A percentile compares a stretch with the other conserved stretches of the same genome.
These are phyloP conservation scores for Myrica gale DNA, from an alignment of 306 rosid species.

Conservation along the genomic window DNA sequence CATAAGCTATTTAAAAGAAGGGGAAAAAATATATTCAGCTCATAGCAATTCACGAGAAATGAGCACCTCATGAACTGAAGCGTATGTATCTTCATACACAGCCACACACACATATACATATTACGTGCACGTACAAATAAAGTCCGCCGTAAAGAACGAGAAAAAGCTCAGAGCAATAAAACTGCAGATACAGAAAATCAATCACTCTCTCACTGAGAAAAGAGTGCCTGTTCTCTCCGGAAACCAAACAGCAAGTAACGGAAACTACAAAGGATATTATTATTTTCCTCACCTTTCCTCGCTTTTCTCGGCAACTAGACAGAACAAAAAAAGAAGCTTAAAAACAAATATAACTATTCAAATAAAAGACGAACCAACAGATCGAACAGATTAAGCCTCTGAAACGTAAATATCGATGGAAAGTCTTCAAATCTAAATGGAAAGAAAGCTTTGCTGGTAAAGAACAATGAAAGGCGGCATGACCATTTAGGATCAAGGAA, in stretches of 20 bases:
- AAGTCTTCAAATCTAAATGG: not conserved
- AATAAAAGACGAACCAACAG: not conserved
- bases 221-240: not conserved
- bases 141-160: no score
- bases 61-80: not conserved
- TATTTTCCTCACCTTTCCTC: not conserved
- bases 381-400: not conserved
- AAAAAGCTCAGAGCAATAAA: no score
- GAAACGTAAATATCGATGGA: not conserved
- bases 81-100: no score
- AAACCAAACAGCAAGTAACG: not conserved
- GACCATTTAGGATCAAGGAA: not conserved
- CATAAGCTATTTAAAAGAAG: not conserved
- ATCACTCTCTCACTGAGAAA: no score
- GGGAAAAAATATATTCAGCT: not conserved
- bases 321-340: not conserved
- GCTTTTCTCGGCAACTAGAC: conserved; percentile 1
- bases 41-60: not conserved
- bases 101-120: no score
- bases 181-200: not conserved
- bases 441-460: not conserved
- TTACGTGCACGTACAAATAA: no score
- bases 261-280: not conserved
- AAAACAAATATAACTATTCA: not conserved
- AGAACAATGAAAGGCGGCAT: not conserved